These are phyloP conservation scores for Cylindrodendrum hubeiense DNA, from an alignment of 2,329 filamentous ascomycete species.

Conservation along the genomic window DNA sequence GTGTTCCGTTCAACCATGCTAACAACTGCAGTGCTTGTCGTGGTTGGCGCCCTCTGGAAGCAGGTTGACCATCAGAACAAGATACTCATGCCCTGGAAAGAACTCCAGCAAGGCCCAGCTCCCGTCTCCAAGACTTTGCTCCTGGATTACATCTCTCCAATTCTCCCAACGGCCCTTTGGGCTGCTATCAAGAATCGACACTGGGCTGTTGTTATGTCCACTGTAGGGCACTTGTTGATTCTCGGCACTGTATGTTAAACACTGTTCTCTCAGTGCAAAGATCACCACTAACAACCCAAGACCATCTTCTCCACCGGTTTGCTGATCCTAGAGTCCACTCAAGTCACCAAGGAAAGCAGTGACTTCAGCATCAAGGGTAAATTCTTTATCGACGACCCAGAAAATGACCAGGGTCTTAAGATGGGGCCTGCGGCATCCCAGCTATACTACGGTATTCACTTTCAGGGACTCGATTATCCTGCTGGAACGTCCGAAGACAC, in stretches of 20 bases:
- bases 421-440: conserved; percentile 32
- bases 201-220: conserved; percentile 38
- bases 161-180: conserved; percentile 39
- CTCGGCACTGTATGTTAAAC: conserved; percentile 40
- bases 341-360: conserved; percentile 31
- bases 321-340: conserved; percentile 43
- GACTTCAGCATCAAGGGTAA: conserved; percentile 32
- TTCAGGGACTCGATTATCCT: conserved; percentile 33
- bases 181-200: conserved; percentile 41
- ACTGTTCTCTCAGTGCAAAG: background rate
- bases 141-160: conserved; percentile 48
- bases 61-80: conserved; percentile 48
- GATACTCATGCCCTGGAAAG: conserved; percentile 44
- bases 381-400: conserved; percentile 28
- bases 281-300: conserved; percentile 21
- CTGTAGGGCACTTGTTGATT: conserved; percentile 42
- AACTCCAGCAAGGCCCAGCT: conserved; percentile 35
- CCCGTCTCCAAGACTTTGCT: conserved; percentile 38
- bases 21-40: conserved; percentile 37
- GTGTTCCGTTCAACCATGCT: background rate
- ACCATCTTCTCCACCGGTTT: conserved; percentile 47
- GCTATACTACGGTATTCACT: conserved; percentile 35
- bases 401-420: conserved; percentile 15
- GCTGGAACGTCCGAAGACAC: conserved; percentile 31
- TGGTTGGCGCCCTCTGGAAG: conserved; percentile 45